phyloP scores from a whole-genome alignment of 2,329 filamentous ascomycete genomes.

The Aspergillus candidus region DNA sequence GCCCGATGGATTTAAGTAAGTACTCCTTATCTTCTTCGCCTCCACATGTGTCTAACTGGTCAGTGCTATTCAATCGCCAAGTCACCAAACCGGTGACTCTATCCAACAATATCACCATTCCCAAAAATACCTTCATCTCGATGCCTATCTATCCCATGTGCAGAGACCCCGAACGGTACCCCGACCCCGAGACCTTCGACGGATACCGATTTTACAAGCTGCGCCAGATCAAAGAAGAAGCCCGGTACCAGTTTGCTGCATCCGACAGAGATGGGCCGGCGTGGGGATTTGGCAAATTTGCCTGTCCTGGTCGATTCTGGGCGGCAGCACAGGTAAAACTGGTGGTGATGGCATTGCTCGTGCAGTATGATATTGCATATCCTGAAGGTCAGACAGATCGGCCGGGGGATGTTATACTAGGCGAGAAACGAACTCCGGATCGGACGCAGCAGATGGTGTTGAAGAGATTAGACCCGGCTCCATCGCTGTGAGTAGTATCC shows the following conservation, averaged over 20 bases:
- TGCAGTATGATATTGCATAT: no score
- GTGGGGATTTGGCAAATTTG: slow-evolving; percentile 28
- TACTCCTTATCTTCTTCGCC: not conserved
- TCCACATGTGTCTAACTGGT: not conserved
- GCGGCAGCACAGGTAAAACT: slow-evolving; percentile 27
- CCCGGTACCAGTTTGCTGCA: slow-evolving; percentile 13
- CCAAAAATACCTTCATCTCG: slow-evolving; percentile 10
- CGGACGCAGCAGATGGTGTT: no score
- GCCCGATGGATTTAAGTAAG: slow-evolving; percentile 12
- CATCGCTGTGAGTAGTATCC: no score
- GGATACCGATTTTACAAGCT: slow-evolving; percentile 16
- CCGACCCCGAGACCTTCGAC: slow-evolving; percentile 18
- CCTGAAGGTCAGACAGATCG: no score
- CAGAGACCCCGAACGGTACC: slow-evolving; percentile 13
- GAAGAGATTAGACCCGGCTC: no score
- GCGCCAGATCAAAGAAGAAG: slow-evolving; percentile 10
- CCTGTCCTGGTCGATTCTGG: slow-evolving; percentile 32
- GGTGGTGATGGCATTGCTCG: slow-evolving; percentile 3
- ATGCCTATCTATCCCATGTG: slow-evolving; percentile 13
- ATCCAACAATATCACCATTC: slow-evolving; percentile 16
- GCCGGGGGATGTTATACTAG: no score
- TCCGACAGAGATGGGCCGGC: slow-evolving; percentile 14
- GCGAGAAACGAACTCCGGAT: no score
- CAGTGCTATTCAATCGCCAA: slow-evolving; percentile 15
- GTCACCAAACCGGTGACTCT: slow-evolving; percentile 12